phyloP scores from a whole-genome alignment of 371 early-diverging fungal genomes.

The Zopfochytrium polystomum region DNA sequence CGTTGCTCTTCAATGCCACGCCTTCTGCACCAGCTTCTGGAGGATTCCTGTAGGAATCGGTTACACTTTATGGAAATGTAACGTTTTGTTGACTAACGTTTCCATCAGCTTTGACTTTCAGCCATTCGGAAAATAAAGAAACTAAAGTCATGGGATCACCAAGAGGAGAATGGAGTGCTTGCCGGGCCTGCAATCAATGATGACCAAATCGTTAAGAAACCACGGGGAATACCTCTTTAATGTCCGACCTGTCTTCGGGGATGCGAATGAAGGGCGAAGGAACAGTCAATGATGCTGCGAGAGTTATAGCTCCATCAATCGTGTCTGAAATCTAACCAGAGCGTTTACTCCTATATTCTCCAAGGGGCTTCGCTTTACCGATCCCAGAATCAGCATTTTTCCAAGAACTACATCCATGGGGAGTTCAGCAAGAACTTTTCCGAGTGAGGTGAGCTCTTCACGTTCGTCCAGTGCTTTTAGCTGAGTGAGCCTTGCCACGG shows the following conservation, averaged over 20 bases:
- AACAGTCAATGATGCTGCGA: slow-evolving; percentile 44
- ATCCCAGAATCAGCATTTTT: slow-evolving; percentile 57
- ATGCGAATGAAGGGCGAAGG: slow-evolving; percentile 46
- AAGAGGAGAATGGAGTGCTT: slow-evolving; percentile 52
- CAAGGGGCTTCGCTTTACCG: too few species aligned
- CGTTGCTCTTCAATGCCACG: slow-evolving; percentile 67
- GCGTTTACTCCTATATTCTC: too few species aligned
- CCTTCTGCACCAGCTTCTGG: slow-evolving; percentile 61
- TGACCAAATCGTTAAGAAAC: background rate
- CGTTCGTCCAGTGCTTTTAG: slow-evolving; percentile 7
- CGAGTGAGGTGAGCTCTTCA: slow-evolving; percentile 47
- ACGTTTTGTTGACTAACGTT: slow-evolving; percentile 22
- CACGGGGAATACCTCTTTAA: slow-evolving; percentile 29
- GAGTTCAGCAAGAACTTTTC: slow-evolving; percentile 47
- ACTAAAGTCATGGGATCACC: slow-evolving; percentile 68
- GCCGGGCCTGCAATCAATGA: slow-evolving; percentile 46
- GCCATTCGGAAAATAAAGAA: slow-evolving; percentile 64
- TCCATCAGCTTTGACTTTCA: slow-evolving; percentile 52
- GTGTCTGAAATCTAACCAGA: slow-evolving; percentile 59
- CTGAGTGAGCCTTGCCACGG: slow-evolving; percentile 8
- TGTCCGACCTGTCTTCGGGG: slow-evolving; percentile 43
- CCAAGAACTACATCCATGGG: slow-evolving; percentile 56
- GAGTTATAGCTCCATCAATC: slow-evolving; percentile 37
- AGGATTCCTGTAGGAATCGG: slow-evolving; percentile 38
- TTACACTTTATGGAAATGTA: background rate